Base-by-base conservation (phyloP, 2,329 filamentous ascomycete species). In the Pseudogymnoascus sp. region DNA sequence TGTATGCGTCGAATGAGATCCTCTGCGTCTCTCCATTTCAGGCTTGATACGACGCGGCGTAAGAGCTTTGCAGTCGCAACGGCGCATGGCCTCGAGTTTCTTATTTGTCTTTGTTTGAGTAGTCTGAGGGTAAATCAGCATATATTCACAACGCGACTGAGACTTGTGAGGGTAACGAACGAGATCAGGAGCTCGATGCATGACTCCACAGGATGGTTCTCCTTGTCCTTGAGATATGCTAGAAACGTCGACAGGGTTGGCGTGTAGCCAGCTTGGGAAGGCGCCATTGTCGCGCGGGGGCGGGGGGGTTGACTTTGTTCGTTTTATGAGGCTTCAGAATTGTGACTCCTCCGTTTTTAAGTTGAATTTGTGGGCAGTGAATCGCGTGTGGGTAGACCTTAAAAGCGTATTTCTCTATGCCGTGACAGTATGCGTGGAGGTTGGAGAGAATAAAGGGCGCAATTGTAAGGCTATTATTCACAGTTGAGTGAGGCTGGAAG, bases 41-140 rank as follows among this genome's bases (percentile, higher is more conserved):
- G 89, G 66, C 87, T 87, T 35, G 90, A 90, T 60, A 99, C 90
- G 21, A 97, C 90, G 65, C 91, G 89, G 60, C 92, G 84, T 45
- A 99, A 85, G 29, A 97, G 86, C 69, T 95, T 89, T 21, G 92
- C 90, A 2, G 93, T 97, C 65, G 92, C 92, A 64, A 94, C 86
- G 63, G 94, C 94, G 76, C 92, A 97, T 74, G 90, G 85, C 74
- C 94, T 86, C 55, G 92, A 91, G 67, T 91, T 91, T 65, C 84
- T 85, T 71, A 99, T 96, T 73, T 97, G 93, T 69, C 92, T 83
- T 73, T 92, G 83, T 76, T 96, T 97, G 67, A 99, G 83, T 19
- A 97, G 86, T 61, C 91, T 75, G 61, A 11, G 52, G 29, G 49
- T 35, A 26, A 55, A 55, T 55, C 49, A 55, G 49, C 12, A 37